Evolutionary conservation across 306 rosid species (phyloP).

Genomic region (Delonix regia): DNA sequence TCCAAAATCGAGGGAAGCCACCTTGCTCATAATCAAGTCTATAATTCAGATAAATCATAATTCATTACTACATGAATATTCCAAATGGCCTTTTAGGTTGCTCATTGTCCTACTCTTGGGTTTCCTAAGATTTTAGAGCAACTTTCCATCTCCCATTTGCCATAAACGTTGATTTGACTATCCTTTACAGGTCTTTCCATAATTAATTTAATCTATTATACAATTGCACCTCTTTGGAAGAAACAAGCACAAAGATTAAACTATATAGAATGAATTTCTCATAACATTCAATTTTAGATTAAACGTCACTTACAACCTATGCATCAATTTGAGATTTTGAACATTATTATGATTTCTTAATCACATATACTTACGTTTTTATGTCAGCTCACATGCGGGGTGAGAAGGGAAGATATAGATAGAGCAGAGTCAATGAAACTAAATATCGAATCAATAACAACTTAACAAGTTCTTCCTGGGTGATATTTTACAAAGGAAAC

Average conservation of each 20-base stretch:
- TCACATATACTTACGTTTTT: neutral
- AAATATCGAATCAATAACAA: conserved; percentile 30
- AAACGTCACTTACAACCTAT: neutral
- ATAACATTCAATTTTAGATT: neutral
- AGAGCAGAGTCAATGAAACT: conserved; percentile 40
- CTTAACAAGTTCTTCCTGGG: conserved; percentile 28
- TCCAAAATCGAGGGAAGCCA: too few species aligned
- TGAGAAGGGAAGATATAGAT: conserved; percentile 1
- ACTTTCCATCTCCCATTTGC: too few species aligned
- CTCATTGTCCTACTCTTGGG: too few species aligned
- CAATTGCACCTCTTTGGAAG: neutral
- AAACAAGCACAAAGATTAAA: neutral
- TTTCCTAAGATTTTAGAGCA: too few species aligned
- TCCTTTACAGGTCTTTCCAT: neutral
- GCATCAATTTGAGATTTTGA: neutral
- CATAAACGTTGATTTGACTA: too few species aligned
- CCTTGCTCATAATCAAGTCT: too few species aligned
- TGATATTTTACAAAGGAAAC: conserved; percentile 47
- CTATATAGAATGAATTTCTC: neutral
- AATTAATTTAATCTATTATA: too few species aligned
- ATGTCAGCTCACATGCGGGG: neutral
- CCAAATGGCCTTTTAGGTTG: too few species aligned
- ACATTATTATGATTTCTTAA: neutral
- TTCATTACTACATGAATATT: too few species aligned
- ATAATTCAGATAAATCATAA: too few species aligned